Evolutionary conservation across 2,329 filamentous ascomycete genomes (phyloP), one percentile per base, ranked within the genome.

Genomic region (Xylariaceae sp.): DNA sequence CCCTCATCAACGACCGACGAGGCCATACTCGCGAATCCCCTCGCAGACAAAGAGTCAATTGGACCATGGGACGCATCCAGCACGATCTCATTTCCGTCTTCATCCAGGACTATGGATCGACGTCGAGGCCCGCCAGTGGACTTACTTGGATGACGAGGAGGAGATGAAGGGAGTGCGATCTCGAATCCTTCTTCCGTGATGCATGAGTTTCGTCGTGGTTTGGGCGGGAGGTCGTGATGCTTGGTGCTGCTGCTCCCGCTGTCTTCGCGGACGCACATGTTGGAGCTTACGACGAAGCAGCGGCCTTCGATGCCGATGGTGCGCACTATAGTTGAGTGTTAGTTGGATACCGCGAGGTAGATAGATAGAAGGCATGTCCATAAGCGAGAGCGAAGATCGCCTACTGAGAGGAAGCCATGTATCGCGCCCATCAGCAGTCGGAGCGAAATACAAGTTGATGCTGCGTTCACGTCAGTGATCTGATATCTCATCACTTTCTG

Each of bases 381-480:
- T 88, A n/a, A 95, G 77, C 0, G 85, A 34, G 13, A 45, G 17
- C 30, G 13, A n/a, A 48, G 30, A n/a, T 42, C 2, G 47, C 59
- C 1, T 62, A 64, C 63, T 66, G 7, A 69, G 66, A 30, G 66
- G 77, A 23, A 90, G 75, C 93, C 93, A 97, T 0, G 89, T 86
- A 68, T 93, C 89, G 62, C 92, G 82, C 17, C 81, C 84, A 75
- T 97, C 93, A 1, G 92, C 92, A 0, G 92, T 97, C 0, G 93
- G 93, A 0, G 92, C 92, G 1, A 97, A 83, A 74, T 93, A 97
- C 10, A 97, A 76, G 72, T 96, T 96, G 69, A 97, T 86, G 70
- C 64, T 66, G 42, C 44, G 8, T 17, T 10, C 2, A 13, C 6
- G 37, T 64, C 44, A 63, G 55, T 45, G 18, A 53, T 17, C 10